Conservation (phyloP, 2,329 filamentous ascomycete genomes). For the Venturia effusa region DNA sequence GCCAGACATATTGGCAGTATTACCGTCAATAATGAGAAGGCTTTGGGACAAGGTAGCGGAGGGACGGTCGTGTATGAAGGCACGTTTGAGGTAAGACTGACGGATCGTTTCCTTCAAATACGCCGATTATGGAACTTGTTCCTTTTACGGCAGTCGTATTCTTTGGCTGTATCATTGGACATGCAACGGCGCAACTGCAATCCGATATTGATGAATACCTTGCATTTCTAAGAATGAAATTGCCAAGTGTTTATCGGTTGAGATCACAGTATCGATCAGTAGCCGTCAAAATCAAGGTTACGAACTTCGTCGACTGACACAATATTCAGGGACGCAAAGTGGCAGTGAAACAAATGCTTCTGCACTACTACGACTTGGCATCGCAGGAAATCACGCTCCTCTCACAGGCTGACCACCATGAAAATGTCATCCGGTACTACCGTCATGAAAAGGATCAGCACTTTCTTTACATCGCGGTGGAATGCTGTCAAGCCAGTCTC, state of each 20-base stretch:
- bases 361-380: slow-evolving; percentile 91
- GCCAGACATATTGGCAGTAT: slow-evolving; percentile 50
- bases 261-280: neutral
- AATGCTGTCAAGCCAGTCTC: slow-evolving; percentile 85
- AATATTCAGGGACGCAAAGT: slow-evolving; percentile 59
- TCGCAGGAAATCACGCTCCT: slow-evolving; percentile 86
- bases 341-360: slow-evolving; percentile 92
- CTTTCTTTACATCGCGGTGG: slow-evolving; percentile 92
- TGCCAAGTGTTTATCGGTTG: neutral
- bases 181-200: neutral
- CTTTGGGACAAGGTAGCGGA: slow-evolving; percentile 72
- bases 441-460: slow-evolving; percentile 79
- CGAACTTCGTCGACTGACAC: neutral
- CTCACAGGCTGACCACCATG: slow-evolving; percentile 88
- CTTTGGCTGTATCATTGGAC: too few relatives aligned
- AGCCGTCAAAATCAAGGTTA: neutral
- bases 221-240: neutral
- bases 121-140: too few relatives aligned
- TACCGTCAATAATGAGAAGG: slow-evolving; percentile 44
- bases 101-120: too few relatives aligned
- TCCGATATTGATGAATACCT: neutral
- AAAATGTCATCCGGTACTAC: slow-evolving; percentile 94
- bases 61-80: slow-evolving; percentile 94
- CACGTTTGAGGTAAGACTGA: slow-evolving; percentile 63
- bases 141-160: too few relatives aligned